phyloP scores from a whole-genome alignment of 2,329 filamentous ascomycete genomes.

The Aspergillus ochraceus region DNA sequence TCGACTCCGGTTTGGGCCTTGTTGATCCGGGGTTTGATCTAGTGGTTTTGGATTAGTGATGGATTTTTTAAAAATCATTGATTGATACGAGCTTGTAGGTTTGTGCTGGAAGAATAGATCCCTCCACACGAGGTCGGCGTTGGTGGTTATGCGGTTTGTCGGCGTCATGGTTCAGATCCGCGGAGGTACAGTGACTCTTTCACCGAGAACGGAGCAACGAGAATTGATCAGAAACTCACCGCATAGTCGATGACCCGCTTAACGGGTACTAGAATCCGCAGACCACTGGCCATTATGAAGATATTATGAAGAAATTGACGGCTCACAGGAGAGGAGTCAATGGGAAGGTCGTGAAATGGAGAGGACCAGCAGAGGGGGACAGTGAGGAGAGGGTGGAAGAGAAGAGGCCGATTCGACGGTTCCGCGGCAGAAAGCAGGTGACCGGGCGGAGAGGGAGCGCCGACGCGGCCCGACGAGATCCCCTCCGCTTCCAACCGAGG shows the following conservation, averaged over 20 bases:
- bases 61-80: not conserved
- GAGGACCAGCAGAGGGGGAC: not conserved
- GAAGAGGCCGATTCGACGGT: slow-evolving; percentile 22
- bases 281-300: slow-evolving; percentile 46
- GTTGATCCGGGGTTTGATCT: slow-evolving; percentile 70
- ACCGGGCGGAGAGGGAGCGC: slow-evolving; percentile 31
- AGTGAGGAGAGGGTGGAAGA: slow-evolving; percentile 7
- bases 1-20: slow-evolving; percentile 81
- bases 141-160: not conserved
- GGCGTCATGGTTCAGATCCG: not conserved
- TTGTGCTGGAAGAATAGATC: not conserved
- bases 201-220: slow-evolving; percentile 22
- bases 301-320: not conserved
- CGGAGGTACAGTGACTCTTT: slow-evolving; percentile 5
- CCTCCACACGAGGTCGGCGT: too few relatives aligned
- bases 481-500: slow-evolving; percentile 33
- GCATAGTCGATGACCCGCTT: slow-evolving; percentile 88
- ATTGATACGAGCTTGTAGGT: not conserved
- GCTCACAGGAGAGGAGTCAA: slow-evolving; percentile 7
- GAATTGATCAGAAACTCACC: slow-evolving; percentile 50
- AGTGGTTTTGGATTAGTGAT: slow-evolving; percentile 1
- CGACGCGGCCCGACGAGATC: slow-evolving; percentile 33
- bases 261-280: slow-evolving; percentile 76
- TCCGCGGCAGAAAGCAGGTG: slow-evolving; percentile 25
- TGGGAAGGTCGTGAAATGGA: slow-evolving; percentile 1